Conservation (phyloP, 371 early-diverging fungal species). For the Amoeboaphelidium protococcarum region DNA sequence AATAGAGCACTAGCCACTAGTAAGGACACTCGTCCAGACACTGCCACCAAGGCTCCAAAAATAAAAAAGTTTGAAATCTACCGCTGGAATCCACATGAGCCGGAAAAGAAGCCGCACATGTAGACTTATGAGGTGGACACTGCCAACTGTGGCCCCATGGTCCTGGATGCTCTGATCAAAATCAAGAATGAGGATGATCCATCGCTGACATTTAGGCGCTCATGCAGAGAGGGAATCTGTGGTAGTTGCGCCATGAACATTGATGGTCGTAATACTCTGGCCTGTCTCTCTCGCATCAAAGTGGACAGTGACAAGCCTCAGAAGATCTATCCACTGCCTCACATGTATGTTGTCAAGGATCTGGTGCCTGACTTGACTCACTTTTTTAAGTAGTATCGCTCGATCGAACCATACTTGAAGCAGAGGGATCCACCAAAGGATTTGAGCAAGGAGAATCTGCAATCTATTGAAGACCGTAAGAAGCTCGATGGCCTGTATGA, state of each 20-base stretch:
- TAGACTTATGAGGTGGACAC: conserved; percentile 68
- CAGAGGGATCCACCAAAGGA: conserved; percentile 22
- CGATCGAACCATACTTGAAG: conserved; percentile 79
- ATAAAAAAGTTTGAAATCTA: no score
- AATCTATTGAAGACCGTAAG: conserved; percentile 71
- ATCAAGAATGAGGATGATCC: conserved; percentile 86
- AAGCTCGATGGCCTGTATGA: conserved; percentile 91
- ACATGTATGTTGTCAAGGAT: conserved; percentile 32
- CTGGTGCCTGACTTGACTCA: conserved; percentile 50
- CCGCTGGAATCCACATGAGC: conserved; percentile 73
- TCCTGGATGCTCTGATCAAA: conserved; percentile 75
- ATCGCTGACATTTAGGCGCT: conserved; percentile 64
- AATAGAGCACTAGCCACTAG: no score
- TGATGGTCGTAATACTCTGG: conserved; percentile 72
- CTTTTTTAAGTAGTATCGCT: conserved; percentile 88
- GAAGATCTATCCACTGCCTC: conserved; percentile 74
- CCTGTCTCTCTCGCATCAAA: conserved; percentile 67
- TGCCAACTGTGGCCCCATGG: conserved; percentile 76
- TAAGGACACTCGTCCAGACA: no score
- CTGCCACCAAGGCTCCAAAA: no score
- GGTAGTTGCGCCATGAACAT: conserved; percentile 96
- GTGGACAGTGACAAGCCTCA: conserved; percentile 28
- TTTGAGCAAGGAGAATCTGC: conserved; percentile 43
- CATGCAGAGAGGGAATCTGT: conserved; percentile 62
- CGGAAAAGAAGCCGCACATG: conserved; percentile 58